Conservation (phyloP, 1,139 yeast species). For the Yamadazyma siamensis region DNA sequence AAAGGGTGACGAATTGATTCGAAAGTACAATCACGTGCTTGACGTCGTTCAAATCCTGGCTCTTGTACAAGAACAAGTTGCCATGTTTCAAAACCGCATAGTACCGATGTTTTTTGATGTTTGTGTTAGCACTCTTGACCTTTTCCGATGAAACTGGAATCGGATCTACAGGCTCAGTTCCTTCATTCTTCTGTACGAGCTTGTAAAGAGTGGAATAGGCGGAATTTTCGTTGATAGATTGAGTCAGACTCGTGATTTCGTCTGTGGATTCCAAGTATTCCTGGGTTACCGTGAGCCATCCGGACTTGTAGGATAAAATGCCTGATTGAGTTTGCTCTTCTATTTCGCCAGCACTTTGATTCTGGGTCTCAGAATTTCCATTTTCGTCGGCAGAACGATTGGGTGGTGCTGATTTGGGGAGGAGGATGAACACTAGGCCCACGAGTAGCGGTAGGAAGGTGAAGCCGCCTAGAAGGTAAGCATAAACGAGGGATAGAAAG, state of each 20-base stretch:
- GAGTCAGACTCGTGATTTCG: conserved; percentile 31
- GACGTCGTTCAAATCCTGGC: conserved; percentile 61
- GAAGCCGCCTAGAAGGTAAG: conserved; percentile 70
- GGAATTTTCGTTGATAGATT: conserved; percentile 38
- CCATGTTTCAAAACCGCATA: conserved; percentile 79
- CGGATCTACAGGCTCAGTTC: conserved; percentile 4
- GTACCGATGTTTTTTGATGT: conserved; percentile 54
- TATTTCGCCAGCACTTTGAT: conserved; percentile 56
- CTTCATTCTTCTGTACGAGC: conserved; percentile 39
- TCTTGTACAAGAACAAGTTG: conserved; percentile 75
- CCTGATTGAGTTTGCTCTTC: conserved; percentile 61
- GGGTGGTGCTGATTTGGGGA: conserved; percentile 20
- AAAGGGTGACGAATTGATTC: conserved; percentile 67
- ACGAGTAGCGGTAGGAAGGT: conserved; percentile 66
- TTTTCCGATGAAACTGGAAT: conserved; percentile 5
- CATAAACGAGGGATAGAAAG: conserved; percentile 8
- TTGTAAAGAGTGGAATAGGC: conserved; percentile 62
- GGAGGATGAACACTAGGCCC: conserved; percentile 30
- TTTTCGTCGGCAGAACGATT: background rate
- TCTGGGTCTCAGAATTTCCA: conserved; percentile 1
- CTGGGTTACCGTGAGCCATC: conserved; percentile 82
- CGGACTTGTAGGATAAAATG: conserved; percentile 61
- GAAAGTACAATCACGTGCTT: conserved; percentile 78
- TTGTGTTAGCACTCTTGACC: conserved; percentile 5
- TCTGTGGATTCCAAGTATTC: conserved; percentile 58